A percentile compares a stretch with the other conserved stretches of the same genome.
Conservation (phyloP, 1,284 basidiomycete genomes). For the Ustilago lituana region DNA sequence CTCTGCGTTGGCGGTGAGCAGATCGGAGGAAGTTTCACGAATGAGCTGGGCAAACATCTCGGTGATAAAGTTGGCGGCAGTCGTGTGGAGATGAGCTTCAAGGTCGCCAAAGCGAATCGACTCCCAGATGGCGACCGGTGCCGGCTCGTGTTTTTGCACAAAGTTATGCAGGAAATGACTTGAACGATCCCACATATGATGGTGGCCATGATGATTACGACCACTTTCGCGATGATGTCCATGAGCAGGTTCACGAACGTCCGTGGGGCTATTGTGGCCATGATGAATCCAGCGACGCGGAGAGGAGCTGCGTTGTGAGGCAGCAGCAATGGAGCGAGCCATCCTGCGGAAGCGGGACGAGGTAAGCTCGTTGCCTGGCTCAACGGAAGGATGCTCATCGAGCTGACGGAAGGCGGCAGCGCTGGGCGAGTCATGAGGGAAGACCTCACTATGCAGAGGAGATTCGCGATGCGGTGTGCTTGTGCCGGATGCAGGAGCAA, state of each 20-base stretch:
- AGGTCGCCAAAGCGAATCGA: slow-evolving; percentile 54
- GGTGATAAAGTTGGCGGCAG: slow-evolving; percentile 41
- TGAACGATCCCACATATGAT: slow-evolving; percentile 26
- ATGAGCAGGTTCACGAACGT: slow-evolving; percentile 18
- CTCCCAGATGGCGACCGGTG: slow-evolving; percentile 61
- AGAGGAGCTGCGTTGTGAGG: slow-evolving; percentile 36
- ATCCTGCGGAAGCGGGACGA: slow-evolving; percentile 45
- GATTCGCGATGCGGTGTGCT: slow-evolving; percentile 38
- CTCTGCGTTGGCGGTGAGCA: slow-evolving; percentile 36
- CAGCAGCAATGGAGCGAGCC: slow-evolving; percentile 39
- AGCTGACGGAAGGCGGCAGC: slow-evolving; percentile 36
- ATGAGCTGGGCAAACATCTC: slow-evolving; percentile 47
- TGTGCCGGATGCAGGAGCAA: slow-evolving; percentile 13
- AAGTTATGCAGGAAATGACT: slow-evolving; percentile 34
- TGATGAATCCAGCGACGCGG: slow-evolving; percentile 36
- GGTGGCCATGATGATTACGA: slow-evolving; percentile 7
- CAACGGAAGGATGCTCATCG: slow-evolving; percentile 42
- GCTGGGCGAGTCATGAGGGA: slow-evolving; percentile 10
- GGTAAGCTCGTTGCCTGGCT: slow-evolving; percentile 31
- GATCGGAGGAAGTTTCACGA: slow-evolving; percentile 42
- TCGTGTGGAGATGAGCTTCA: slow-evolving; percentile 52
- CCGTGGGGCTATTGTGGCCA: slow-evolving; percentile 10
- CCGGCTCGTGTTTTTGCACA: slow-evolving; percentile 38
- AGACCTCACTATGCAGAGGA: slow-evolving; percentile 25
- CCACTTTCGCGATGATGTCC: slow-evolving; percentile 1